Evolutionary conservation across 306 rosid species (phyloP), one percentile per base, ranked within the genome.

Genomic region (Fragaria ananassa): DNA sequence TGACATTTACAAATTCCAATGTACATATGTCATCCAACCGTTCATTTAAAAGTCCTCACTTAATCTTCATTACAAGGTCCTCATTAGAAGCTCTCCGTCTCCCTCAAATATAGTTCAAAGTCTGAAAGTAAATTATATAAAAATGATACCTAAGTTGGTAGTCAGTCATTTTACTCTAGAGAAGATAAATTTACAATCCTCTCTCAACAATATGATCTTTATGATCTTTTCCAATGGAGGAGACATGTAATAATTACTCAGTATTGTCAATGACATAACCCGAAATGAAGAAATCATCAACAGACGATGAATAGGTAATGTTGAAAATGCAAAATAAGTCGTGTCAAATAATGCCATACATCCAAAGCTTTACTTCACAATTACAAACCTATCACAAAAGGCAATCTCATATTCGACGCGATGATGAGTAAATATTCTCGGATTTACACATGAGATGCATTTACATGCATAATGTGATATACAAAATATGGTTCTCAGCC

Each of bases 401-500:
- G 42, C 39, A 37, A 39, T 3, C 31, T n/a, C 4, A 0, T 7
- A 53, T 17, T 53, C 8, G 21, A 0, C 10, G 46, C 4, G 49
- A 51, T 49, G 74, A 10, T 2, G 18, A 2, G 74, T 34, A 35
- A 56, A 63, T 45, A 17, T 17, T 44, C 19, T 27, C 18, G 42
- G 27, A 71, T 62, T 62, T 79, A 71, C 74, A 64, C 80, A 60
- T n/a, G 18, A 17, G 69, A 56, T 8, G 62, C 62, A 21, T 72
- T 79, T 61, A 31, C 35, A 29, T 65, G 57, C 57, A 8, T 39
- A 54, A 39, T 23, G 69, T 37, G 68, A 19, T 14, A 21, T 50
- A 78, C 65, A 75, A 66, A 31, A 17, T 66, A 71, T 45, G 69
- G 77, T 74, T 79, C 76, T 72, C 76, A 54, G 46, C 62, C 70